Percentiles rank a stretch among this genome's conserved stretches.
phyloP scores from a whole-genome alignment of 2,329 filamentous ascomycete genomes.

The Ophiocordyceps camponoti-floridani region DNA sequence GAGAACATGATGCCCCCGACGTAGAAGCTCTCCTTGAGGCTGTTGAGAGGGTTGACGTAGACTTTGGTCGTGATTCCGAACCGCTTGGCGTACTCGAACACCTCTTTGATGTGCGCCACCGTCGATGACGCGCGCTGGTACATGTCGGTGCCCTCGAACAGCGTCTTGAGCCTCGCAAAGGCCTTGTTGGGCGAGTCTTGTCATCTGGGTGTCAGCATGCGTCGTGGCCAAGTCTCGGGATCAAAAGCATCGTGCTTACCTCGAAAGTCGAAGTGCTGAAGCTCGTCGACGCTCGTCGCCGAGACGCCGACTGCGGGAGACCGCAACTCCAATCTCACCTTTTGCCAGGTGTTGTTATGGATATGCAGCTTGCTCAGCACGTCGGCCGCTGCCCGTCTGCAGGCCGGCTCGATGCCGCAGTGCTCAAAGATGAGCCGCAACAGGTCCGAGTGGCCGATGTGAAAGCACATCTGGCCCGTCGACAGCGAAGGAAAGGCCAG shows the following conservation, averaged over 20 bases:
- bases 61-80: constrained; percentile 62
- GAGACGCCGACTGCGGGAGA: constrained; percentile 68
- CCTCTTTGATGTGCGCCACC: constrained; percentile 63
- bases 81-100: constrained; percentile 58
- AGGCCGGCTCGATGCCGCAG: constrained; percentile 56
- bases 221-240: not conserved
- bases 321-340: constrained; percentile 65
- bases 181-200: constrained; percentile 37
- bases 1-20: constrained; percentile 74
- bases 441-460: constrained; percentile 76
- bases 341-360: constrained; percentile 62
- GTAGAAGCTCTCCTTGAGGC: constrained; percentile 85
- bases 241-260: constrained; percentile 28
- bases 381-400: constrained; percentile 60
- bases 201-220: not conserved
- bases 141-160: constrained; percentile 45
- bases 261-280: constrained; percentile 82
- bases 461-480: constrained; percentile 63
- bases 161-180: constrained; percentile 36
- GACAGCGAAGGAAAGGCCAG: constrained; percentile 60
- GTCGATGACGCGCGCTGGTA: constrained; percentile 59
- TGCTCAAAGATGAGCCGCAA: constrained; percentile 79
- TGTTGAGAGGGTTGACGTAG: constrained; percentile 70
- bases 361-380: constrained; percentile 77
- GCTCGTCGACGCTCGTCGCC: constrained; percentile 76